Base-by-base conservation (phyloP, 1,284 basidiomycete species). In the Marasmius tenuissimus region DNA sequence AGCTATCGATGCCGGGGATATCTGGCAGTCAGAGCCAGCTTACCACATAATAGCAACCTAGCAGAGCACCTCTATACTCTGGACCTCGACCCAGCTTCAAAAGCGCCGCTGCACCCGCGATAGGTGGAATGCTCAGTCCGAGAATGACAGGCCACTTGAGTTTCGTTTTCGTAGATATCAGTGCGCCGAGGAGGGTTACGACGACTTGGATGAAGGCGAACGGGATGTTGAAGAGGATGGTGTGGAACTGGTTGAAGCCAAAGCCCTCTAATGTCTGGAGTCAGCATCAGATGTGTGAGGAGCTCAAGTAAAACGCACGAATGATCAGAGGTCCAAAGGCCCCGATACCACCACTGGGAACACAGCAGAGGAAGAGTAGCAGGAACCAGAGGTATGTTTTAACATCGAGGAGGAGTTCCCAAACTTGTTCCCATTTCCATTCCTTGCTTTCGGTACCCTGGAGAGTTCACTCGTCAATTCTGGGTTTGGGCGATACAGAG, bases 71-170 rank as follows among this genome's bases (percentile, higher is more conserved):
- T 48, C 68, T 66, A 54, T 74, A 59, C 22, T 70, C 71, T 1
- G 68, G 48, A 8, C 69, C 73, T 47, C 78, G 72, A 18, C 73
- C 73, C 5, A 80, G 67, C 1, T 66, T 68, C 48, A 72, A 67
- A 20, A 81, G 67, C 0, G 75, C 78, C 7, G 73, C 64, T 8
- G 75, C 74, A 49, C 77, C 77, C 10, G 70, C 78, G 45, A 81
- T 80, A 1, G 79, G 74, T 7, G 76, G 75, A 12, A 81, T 66
- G 18, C 72, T 71, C 12, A 78, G 68, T 34, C 66, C 71, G 63
- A 83, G 78, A 37, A 84, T 66, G 33, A 84, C 79, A 11, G 82
- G 81, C 74, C 76, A 83, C 62, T 82, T 78, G 37, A 82, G 71
- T 69, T 82, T 82, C 66, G 80, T 76, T 59, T 73, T 73, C 64